phyloP scores from a whole-genome alignment of 345 rosid genomes.

The Citrus maxima region DNA sequence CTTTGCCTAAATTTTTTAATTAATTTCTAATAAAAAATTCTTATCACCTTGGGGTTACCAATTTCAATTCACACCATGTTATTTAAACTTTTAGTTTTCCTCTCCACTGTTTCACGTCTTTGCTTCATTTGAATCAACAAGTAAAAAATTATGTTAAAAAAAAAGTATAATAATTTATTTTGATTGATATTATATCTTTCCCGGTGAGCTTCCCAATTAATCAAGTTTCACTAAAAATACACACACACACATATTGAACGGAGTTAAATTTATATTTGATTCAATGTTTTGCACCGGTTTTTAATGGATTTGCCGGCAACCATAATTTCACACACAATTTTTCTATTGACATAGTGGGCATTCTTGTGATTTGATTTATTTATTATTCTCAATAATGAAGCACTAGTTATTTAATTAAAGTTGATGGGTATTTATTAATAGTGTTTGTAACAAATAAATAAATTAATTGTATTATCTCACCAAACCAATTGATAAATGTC shows the following conservation, averaged over 20 bases:
- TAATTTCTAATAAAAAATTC: not conserved
- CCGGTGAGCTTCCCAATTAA: not conserved
- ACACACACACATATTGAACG: too few relatives aligned
- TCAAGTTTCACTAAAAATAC: not conserved
- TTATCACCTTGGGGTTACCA: slow-evolving; percentile 5
- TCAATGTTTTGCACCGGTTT: not conserved
- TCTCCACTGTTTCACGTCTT: not conserved
- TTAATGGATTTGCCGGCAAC: not conserved
- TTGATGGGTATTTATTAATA: too few relatives aligned
- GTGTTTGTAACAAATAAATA: too few relatives aligned
- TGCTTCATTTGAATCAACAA: not conserved
- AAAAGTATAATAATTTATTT: not conserved
- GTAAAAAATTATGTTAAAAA: not conserved
- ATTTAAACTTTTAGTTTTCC: not conserved
- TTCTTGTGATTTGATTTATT: not conserved
- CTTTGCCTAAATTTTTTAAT: not conserved
- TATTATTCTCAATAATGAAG: too few relatives aligned
- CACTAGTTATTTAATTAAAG: too few relatives aligned
- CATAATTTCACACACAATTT: not conserved
- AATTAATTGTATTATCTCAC: too few relatives aligned
- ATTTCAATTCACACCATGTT: not conserved
- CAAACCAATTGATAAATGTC: too few relatives aligned
- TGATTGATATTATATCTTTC: not conserved
- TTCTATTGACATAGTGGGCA: not conserved
- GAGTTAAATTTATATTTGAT: not conserved